Base-by-base conservation (phyloP, 768 basidiomycete species). In the Amanita rimosa region DNA sequence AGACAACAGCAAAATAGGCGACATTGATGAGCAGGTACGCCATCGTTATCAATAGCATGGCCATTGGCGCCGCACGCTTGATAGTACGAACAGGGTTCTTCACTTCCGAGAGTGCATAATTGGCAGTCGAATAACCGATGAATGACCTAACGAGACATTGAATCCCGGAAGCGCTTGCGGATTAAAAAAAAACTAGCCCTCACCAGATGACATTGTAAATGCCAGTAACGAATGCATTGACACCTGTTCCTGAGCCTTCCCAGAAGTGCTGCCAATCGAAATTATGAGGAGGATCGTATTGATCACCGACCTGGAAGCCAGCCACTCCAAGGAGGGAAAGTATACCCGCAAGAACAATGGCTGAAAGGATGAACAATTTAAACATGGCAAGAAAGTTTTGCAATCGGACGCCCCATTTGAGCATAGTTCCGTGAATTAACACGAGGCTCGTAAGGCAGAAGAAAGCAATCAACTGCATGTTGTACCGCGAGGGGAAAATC, bases 131-230 rank as follows among this genome's bases (percentile, higher is more conserved):
- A 57, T 85, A 89, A 0, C 85, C 85, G 9, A 75, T 70, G 57
- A 78, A 84, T 0, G 81, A 79, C 83, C 83, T 85, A 38, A 41
- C 6, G 3, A 40, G 3, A 49, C 13, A 26, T 26, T 26, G 26
- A 26, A 26, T 26, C 4, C 13, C 16, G 6, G 16, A 46, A 19
- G 17, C 7, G 11, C 26, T 5, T 6, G 41, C 40, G 11, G 5
- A 26, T 1, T 5, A 26, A 26, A 26, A 26, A 26, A 26, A 26
- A 26, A 6, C 5, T 10, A 39, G 10, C 46, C 66, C n/a, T 9
- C 46, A 83, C 84, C 85, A 87, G 17, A 83, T 79, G 39, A 85
- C 80, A 53, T 72, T 81, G 58, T 83, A 84, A 24, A 87, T 64
- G 3, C 79, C 83, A 10, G 66, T 74, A 0, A 78, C 74, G 55